These are phyloP conservation scores for Phaeotremella skinneri DNA, from an alignment of 768 basidiomycete species.

Conservation along the genomic window DNA sequence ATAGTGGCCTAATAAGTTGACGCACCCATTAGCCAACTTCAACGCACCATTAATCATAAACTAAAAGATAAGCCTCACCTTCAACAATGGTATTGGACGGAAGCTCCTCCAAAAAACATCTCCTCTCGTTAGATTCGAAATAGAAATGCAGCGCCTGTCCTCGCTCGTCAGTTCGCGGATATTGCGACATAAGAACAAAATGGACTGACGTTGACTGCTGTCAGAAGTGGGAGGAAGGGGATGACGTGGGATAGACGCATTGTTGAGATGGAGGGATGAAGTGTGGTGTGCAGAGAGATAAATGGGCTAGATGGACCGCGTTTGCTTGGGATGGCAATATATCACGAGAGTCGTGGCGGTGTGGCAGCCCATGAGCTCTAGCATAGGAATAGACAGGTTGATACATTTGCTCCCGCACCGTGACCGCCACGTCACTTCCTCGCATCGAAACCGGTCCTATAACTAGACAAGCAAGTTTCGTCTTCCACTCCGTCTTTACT, in stretches of 20 bases:
- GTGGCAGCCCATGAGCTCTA: background rate
- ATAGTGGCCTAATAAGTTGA: constrained; percentile 69
- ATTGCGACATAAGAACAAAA: background rate
- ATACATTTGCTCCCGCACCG: too few species aligned
- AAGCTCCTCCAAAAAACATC: constrained; percentile 95
- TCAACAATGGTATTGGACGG: constrained; percentile 93
- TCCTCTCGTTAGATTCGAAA: constrained; percentile 85
- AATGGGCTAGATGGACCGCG: background rate
- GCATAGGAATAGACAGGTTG: too few species aligned
- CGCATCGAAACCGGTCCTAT: too few species aligned
- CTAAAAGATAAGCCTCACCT: constrained; percentile 58
- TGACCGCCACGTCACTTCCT: too few species aligned
- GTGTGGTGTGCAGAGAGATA: background rate
- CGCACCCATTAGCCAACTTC: background rate
- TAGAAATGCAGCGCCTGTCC: constrained; percentile 86
- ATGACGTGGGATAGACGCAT: constrained; percentile 11
- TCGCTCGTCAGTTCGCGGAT: background rate
- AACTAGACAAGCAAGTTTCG: too few species aligned
- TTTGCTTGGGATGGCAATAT: background rate
- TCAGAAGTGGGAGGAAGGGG: constrained; percentile 13
- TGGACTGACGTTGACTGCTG: constrained; percentile 23
- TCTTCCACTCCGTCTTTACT: constrained; percentile 1
- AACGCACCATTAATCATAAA: background rate
- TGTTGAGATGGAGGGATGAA: background rate
- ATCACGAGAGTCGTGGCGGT: background rate